A percentile compares a stretch with the other conserved stretches of the same genome.
Conservation (phyloP, 176 grass and related monocot species). For the Miscanthus lutarioriparius region DNA sequence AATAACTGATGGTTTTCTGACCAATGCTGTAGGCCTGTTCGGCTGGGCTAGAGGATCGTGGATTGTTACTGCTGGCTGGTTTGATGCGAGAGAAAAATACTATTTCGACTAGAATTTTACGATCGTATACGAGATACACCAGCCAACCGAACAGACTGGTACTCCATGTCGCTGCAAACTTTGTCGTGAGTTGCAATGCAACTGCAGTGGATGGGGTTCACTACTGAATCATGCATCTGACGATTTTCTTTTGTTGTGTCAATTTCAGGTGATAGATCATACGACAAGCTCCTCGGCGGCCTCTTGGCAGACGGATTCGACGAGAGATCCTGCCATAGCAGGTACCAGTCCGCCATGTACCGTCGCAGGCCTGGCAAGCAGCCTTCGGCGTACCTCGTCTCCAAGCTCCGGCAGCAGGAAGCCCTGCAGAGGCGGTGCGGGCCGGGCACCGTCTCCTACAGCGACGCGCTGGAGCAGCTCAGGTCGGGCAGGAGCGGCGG, state of each 20-base stretch:
- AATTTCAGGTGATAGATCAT: not conserved
- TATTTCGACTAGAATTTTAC: too few species aligned
- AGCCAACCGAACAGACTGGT: too few species aligned
- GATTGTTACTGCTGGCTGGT: too few species aligned
- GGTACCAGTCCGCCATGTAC: constrained; percentile 61
- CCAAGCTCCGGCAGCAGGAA: constrained; percentile 53
- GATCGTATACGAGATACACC: too few species aligned
- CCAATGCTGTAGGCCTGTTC: too few species aligned
- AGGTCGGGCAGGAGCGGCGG: constrained; percentile 30
- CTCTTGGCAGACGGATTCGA: constrained; percentile 46
- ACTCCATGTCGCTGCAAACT: too few species aligned
- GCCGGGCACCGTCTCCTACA: constrained; percentile 54
- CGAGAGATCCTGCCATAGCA: constrained; percentile 45
- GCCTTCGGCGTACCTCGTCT: constrained; percentile 45
- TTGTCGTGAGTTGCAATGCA: too few species aligned
- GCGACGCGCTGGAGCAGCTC: constrained; percentile 32
- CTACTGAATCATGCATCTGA: not conserved
- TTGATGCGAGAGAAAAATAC: too few species aligned
- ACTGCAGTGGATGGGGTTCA: too few species aligned
- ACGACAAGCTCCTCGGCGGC: constrained; percentile 55
- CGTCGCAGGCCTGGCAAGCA: constrained; percentile 24
- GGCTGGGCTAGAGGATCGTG: too few species aligned
- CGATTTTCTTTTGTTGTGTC: constrained; percentile 3
- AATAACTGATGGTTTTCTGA: too few species aligned
- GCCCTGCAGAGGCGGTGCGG: constrained; percentile 54